Conservation (phyloP, 768 basidiomycete genomes). For the Butyriboletus loyo region DNA sequence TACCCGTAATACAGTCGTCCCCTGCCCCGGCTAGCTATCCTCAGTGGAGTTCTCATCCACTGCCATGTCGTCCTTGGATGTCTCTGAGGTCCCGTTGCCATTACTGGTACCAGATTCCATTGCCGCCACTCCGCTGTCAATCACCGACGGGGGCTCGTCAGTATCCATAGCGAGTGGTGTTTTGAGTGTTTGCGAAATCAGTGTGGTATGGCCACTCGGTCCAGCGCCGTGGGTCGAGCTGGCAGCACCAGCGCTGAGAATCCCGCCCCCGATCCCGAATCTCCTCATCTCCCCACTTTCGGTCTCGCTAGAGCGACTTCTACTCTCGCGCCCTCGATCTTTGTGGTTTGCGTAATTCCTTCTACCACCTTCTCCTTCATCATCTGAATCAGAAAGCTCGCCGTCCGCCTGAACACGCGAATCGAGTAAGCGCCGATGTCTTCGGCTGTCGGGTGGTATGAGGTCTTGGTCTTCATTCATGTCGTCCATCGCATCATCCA, state of each 20-base stretch:
- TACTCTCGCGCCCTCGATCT: constrained; percentile 45
- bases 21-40: constrained; percentile 4
- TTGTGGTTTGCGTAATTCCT: constrained; percentile 62
- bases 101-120: constrained; percentile 16
- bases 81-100: constrained; percentile 12
- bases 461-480: constrained; percentile 80
- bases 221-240: constrained; percentile 68
- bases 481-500: constrained; percentile 83
- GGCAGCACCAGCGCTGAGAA: constrained; percentile 58
- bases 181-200: constrained; percentile 30
- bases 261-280: constrained; percentile 68
- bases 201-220: constrained; percentile 64
- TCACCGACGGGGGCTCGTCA: constrained; percentile 26
- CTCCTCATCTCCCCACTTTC: constrained; percentile 46
- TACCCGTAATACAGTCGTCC: not conserved
- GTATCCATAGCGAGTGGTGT: constrained; percentile 33
- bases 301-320: constrained; percentile 40
- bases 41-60: constrained; percentile 20
- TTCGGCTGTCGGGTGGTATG: constrained; percentile 70
- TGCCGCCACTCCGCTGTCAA: constrained; percentile 16
- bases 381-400: constrained; percentile 95
- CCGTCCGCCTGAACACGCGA: constrained; percentile 78
- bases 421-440: constrained; percentile 76
- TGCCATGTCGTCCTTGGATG: constrained; percentile 25
- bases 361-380: constrained; percentile 90